These are phyloP conservation scores for Trichosanthes cucumerina DNA, from an alignment of 306 rosid species.

Conservation along the genomic window DNA sequence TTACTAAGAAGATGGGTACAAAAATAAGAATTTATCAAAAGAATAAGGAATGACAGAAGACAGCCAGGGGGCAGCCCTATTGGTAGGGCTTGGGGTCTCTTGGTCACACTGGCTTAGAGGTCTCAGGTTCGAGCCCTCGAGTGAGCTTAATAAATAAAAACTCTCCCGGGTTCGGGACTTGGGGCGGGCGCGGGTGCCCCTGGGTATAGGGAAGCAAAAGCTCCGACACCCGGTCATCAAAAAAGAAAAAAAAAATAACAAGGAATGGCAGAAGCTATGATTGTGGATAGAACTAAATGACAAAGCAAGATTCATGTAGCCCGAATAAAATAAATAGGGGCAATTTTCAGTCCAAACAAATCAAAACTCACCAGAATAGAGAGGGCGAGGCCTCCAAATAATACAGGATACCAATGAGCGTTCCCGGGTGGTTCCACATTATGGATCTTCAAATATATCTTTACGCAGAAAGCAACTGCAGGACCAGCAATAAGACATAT, in stretches of 20 bases:
- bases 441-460: conserved; percentile 30
- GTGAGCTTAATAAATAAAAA: no score
- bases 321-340: background rate
- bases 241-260: no score
- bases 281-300: background rate
- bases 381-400: conserved; percentile 39
- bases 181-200: no score
- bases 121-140: no score
- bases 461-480: conserved; percentile 59
- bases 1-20: background rate
- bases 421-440: background rate
- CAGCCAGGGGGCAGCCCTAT: no score
- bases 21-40: background rate
- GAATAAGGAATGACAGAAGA: background rate
- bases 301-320: background rate
- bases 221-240: no score
- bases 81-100: no score
- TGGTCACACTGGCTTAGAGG: no score
- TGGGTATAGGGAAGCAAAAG: no score
- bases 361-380: conserved; percentile 50
- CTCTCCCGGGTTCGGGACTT: no score
- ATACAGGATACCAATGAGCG: conserved; percentile 38
- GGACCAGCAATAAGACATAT: conserved; percentile 56
- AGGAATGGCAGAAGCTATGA: background rate
- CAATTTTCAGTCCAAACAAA: background rate